phyloP scores from a whole-genome alignment of 306 rosid species.

The Rosa lucieae region DNA sequence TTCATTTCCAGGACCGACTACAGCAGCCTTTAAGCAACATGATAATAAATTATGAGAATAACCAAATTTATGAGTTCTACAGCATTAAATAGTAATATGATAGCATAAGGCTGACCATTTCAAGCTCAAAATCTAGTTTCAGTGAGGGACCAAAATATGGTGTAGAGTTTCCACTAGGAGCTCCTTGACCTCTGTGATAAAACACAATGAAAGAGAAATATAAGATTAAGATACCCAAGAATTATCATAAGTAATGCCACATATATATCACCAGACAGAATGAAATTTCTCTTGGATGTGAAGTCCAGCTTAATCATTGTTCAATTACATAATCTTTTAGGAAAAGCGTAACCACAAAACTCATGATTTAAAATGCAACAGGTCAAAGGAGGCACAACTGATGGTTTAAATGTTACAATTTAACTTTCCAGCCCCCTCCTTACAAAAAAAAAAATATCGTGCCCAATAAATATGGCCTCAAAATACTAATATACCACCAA shows the following conservation, averaged over 20 bases:
- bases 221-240: conserved; percentile 12
- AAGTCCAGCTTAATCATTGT: background rate
- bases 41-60: conserved; percentile 3
- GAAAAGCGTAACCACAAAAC: background rate
- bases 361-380: background rate
- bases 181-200: conserved; percentile 75
- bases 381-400: background rate
- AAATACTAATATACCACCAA: background rate
- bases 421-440: background rate
- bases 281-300: background rate
- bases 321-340: background rate
- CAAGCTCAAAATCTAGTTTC: conserved; percentile 87
- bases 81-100: background rate
- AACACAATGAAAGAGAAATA: conserved; percentile 24
- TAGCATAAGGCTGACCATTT: conserved; percentile 61
- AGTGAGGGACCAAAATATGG: conserved; percentile 83
- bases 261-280: background rate
- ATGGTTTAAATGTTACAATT: background rate
- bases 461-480: background rate
- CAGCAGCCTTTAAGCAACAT: conserved; percentile 64
- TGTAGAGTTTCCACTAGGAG: conserved; percentile 55
- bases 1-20: conserved; percentile 94
- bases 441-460: background rate
- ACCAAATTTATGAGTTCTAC: background rate
- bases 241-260: background rate